Base-by-base conservation (phyloP, 768 basidiomycete genomes). In the Xerocomellus intermedius region DNA sequence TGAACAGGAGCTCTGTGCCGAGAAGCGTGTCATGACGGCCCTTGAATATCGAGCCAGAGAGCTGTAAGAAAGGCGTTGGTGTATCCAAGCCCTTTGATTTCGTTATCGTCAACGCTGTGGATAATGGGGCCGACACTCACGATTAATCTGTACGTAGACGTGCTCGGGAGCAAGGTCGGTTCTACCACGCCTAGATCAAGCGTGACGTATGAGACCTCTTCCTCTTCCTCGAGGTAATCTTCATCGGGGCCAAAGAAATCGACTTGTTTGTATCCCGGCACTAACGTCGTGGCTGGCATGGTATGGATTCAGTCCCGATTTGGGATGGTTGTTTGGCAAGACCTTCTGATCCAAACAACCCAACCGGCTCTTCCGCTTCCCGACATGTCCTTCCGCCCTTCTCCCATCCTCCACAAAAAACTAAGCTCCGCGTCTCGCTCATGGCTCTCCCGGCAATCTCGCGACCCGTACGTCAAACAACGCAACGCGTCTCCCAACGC, bases 1-100 rank as follows among this genome's bases (percentile, higher is more conserved):
- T 79, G 67, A 92, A 91, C 19, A 92, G 64, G 24, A 93, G 70
- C 63, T 93, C 90, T 0, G 87, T 87, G 2, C 91, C 91, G 3
- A 92, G 72, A 4, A 92, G 75, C 17, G 75, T 65, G 52, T 87
- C 82, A 56, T 91, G 84, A 36, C 76, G 73, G 1, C 91, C 91
- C 67, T 84, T 84, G 58, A 91, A 77, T 19, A 90, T 77, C 1
- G 87, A 86, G 2, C 89, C 89, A 5, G 86, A 84, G 1, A 92
- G 75, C 60, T 93, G 91, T 21, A 93, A 69, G 59, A 83, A 90
- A 0, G 91, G 90, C 0, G 82, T 86, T 0, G 87, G 82, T 0
- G 87, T 87, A 64, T 93, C 89, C 22, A 92, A 68, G 2, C 89
- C 90, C 91, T 89, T 59, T 16, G 24, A 26, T 41, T 33, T 24